Evolutionary conservation across 169 alveolate species (phyloP).

Genomic region (Miamiensis avidus): DNA sequence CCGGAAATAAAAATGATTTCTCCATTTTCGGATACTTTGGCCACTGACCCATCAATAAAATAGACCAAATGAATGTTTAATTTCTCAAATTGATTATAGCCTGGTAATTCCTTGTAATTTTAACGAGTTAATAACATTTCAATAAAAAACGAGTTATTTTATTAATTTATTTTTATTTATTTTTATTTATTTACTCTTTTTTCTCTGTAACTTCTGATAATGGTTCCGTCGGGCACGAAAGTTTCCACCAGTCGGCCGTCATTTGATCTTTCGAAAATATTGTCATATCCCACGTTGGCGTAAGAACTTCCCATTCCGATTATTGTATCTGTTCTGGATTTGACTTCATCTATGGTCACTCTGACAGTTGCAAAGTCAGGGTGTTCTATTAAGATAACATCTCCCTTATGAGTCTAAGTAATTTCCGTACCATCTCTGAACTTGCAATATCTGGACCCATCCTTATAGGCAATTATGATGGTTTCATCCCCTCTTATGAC

Average conservation of each 20-base stretch:
- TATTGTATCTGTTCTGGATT: conserved; percentile 81
- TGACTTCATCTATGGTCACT: conserved; percentile 75
- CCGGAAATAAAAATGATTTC: conserved; percentile 80
- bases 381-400: conserved; percentile 66
- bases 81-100: conserved; percentile 52
- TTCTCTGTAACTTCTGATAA: conserved; percentile 66
- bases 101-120: conserved; percentile 71
- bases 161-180: conserved; percentile 39
- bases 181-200: conserved; percentile 12
- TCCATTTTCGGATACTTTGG: conserved; percentile 82
- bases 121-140: no score
- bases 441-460: conserved; percentile 57
- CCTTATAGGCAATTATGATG: conserved; percentile 64
- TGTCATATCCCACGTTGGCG: conserved; percentile 83
- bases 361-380: conserved; percentile 74
- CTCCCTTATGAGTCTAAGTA: conserved; percentile 52
- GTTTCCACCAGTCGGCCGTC: conserved; percentile 80
- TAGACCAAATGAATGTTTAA: conserved; percentile 61
- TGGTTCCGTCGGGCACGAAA: conserved; percentile 69
- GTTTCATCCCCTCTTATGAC: conserved; percentile 77
- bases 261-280: conserved; percentile 79
- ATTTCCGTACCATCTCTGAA: conserved; percentile 81
- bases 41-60: conserved; percentile 67
- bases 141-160: conserved; percentile 28
- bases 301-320: conserved; percentile 84